Percentiles rank a stretch among this genome's conserved stretches.
Evolutionary conservation across 768 basidiomycete genomes (phyloP).

Genomic region (Lanmaoa rubissima): DNA sequence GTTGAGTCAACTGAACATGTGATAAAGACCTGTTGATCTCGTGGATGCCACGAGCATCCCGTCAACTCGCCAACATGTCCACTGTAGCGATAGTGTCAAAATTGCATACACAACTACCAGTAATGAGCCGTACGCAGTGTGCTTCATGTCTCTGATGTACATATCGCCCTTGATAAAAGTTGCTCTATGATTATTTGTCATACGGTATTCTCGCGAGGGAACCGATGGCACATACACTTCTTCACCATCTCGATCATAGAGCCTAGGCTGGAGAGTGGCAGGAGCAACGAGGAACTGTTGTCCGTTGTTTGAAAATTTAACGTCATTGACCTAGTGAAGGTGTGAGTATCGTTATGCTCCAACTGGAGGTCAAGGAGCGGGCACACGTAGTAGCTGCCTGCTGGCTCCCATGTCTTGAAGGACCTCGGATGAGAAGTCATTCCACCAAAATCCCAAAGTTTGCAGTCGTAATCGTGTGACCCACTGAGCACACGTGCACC

Average conservation of each 20-base stretch:
- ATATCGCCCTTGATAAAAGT: constrained; percentile 93
- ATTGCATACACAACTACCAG: constrained; percentile 2
- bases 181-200: constrained; percentile 60
- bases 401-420: constrained; percentile 95
- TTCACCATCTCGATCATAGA: constrained; percentile 92
- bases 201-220: constrained; percentile 30
- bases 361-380: not conserved
- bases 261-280: constrained; percentile 82
- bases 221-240: constrained; percentile 64
- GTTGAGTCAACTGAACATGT: constrained; percentile 96
- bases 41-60: constrained; percentile 92
- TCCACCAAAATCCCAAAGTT: constrained; percentile 99
- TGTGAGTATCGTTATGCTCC: not conserved
- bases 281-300: constrained; percentile 84
- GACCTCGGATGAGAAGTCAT: constrained; percentile 91
- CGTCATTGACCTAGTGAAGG: constrained; percentile 72
- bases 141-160: constrained; percentile 98
- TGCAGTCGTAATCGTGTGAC: constrained; percentile 96
- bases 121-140: constrained; percentile 75
- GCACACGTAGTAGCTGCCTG: constrained; percentile 85
- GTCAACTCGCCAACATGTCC: constrained; percentile 94
- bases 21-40: constrained; percentile 78
- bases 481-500: constrained; percentile 91
- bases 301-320: constrained; percentile 87
- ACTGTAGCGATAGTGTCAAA: constrained; percentile 40